A percentile compares a stretch with the other conserved stretches of the same genome.
phyloP scores from a whole-genome alignment of 2,329 filamentous ascomycete genomes.

The Ophiocordyceps robertsii region DNA sequence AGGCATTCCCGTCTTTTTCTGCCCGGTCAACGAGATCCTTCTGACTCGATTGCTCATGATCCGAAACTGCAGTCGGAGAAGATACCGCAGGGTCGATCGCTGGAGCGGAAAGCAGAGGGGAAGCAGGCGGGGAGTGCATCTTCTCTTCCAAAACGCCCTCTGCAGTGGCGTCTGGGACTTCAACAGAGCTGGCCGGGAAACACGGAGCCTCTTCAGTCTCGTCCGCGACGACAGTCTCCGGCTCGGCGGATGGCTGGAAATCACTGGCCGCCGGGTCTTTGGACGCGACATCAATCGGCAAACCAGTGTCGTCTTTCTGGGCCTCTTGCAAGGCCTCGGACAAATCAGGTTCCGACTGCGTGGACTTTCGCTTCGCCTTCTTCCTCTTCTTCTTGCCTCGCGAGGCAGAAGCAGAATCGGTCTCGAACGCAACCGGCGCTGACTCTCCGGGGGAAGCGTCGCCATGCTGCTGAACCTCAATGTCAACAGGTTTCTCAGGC shows the following conservation, averaged over 20 bases:
- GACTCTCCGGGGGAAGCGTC: not conserved
- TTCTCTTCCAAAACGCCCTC: too few relatives aligned
- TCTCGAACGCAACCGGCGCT: not conserved
- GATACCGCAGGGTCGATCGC: too few relatives aligned
- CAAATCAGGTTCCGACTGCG: slow-evolving; percentile 7
- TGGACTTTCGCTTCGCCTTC: slow-evolving; percentile 7
- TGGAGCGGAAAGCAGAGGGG: too few relatives aligned
- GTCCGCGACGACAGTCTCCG: not conserved
- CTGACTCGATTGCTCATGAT: too few relatives aligned
- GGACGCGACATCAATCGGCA: not conserved
- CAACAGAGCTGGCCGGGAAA: too few relatives aligned
- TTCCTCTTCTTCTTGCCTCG: slow-evolving; percentile 4
- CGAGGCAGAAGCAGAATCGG: not conserved
- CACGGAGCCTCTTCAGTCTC: not conserved
- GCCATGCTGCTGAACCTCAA: not conserved
- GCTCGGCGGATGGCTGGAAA: not conserved
- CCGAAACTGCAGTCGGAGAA: too few relatives aligned
- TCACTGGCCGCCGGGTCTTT: not conserved
- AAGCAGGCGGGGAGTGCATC: too few relatives aligned
- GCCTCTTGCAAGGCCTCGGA: not conserved
- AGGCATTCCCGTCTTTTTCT: too few relatives aligned
- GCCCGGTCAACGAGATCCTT: too few relatives aligned
- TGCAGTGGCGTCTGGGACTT: too few relatives aligned
- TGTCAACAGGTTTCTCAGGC: not conserved
- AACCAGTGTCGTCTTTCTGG: not conserved